Percentiles rank a stretch among this genome's conserved stretches.
Evolutionary conservation across 306 rosid genomes (phyloP).

Genomic region (Hippophae gyantsensis): DNA sequence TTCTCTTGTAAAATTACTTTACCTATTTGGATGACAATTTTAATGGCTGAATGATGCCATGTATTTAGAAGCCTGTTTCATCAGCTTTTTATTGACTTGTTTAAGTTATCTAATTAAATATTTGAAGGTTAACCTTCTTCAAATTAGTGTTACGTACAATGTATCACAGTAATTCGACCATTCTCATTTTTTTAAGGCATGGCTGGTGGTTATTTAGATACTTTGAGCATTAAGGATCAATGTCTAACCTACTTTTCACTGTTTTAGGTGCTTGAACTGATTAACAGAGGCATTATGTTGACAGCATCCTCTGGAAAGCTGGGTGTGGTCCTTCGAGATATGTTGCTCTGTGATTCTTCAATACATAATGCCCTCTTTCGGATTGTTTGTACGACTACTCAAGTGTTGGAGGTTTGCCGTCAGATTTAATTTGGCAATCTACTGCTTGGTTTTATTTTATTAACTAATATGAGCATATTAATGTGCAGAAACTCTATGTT

Average conservation of each 20-base stretch:
- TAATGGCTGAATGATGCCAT: neutral
- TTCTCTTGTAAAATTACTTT: neutral
- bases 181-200: neutral
- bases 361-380: conserved; percentile 66
- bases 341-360: conserved; percentile 72
- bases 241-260: conserved; percentile 11
- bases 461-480: conserved; percentile 17
- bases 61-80: neutral
- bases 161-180: too few species aligned
- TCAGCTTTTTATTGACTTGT: neutral
- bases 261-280: conserved; percentile 77
- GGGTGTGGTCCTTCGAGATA: conserved; percentile 46
- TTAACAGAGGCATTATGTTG: conserved; percentile 54
- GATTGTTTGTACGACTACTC: conserved; percentile 62
- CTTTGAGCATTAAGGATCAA: neutral
- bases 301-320: conserved; percentile 41
- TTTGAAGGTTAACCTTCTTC: too few species aligned
- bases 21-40: neutral
- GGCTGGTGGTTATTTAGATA: neutral
- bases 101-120: neutral
- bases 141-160: too few species aligned
- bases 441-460: conserved; percentile 13
- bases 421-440: conserved; percentile 17
- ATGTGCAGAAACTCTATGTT: conserved; percentile 50
- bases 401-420: conserved; percentile 65